These are phyloP conservation scores for Prunella vulgaris DNA, from an alignment of 257 asterid genomes.

Conservation along the genomic window DNA sequence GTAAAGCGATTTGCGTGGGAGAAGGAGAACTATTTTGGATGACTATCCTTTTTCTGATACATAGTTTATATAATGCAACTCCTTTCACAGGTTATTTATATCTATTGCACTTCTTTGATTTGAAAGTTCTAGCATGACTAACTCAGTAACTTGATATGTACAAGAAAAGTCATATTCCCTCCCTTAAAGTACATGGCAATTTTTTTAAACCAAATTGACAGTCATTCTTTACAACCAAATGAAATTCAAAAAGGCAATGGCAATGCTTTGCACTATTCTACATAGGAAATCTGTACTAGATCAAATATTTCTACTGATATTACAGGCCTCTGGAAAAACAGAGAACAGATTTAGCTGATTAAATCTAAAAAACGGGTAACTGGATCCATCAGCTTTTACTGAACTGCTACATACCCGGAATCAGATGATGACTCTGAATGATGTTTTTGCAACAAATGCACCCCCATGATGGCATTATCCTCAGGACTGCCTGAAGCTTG, in stretches of 20 bases:
- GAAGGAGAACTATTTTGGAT: too few species aligned
- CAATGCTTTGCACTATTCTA: not conserved
- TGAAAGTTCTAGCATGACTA: not conserved
- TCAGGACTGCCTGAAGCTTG: slow-evolving; percentile 34
- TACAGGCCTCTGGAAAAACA: not conserved
- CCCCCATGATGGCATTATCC: slow-evolving; percentile 48
- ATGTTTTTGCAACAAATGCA: slow-evolving; percentile 64
- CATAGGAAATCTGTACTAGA: not conserved
- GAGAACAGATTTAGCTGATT: not conserved
- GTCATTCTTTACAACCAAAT: not conserved
- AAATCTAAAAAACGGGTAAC: not conserved
- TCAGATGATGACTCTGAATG: slow-evolving; percentile 40
- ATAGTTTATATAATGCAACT: too few species aligned
- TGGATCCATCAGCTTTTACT: not conserved
- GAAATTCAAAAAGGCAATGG: not conserved
- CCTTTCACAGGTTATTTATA: not conserved
- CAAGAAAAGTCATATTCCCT: not conserved
- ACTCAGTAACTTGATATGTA: not conserved
- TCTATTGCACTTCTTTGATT: not conserved
- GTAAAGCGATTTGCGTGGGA: too few species aligned
- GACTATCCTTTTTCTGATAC: too few species aligned
- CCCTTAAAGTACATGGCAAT: not conserved
- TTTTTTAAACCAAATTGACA: not conserved
- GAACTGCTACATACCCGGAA: slow-evolving; percentile 32
- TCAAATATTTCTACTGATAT: not conserved